phyloP scores from a whole-genome alignment of 139 green algal genomes.

The Raphidocelis subcapitata region DNA sequence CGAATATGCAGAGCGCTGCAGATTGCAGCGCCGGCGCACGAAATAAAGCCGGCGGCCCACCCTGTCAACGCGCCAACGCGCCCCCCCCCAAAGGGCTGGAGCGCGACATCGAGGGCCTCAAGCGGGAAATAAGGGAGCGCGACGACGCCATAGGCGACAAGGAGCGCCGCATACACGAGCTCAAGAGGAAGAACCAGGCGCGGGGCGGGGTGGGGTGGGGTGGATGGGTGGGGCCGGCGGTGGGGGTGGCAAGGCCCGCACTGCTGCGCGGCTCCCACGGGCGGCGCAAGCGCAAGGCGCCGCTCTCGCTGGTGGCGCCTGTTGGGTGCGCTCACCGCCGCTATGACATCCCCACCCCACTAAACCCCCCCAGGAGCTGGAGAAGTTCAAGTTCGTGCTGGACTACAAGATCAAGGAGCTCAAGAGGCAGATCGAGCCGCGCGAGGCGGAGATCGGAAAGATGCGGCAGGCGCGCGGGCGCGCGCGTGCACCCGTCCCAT shows the following conservation, averaged over 20 bases:
- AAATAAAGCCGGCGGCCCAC: too few relatives aligned
- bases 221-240: not conserved
- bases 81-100: slow-evolving; percentile 47
- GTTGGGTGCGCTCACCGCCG: too few relatives aligned
- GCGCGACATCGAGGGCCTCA: slow-evolving; percentile 81
- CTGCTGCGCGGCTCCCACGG: too few relatives aligned
- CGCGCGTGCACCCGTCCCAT: too few relatives aligned
- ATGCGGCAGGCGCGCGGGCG: slow-evolving; percentile 76
- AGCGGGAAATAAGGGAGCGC: slow-evolving; percentile 82
- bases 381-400: slow-evolving; percentile 97
- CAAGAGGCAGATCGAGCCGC: slow-evolving; percentile 86
- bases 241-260: too few relatives aligned
- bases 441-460: slow-evolving; percentile 77
- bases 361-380: slow-evolving; percentile 69
- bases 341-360: not conserved
- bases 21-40: too few relatives aligned
- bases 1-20: too few relatives aligned
- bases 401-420: slow-evolving; percentile 97
- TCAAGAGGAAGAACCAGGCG: slow-evolving; percentile 94
- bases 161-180: slow-evolving; percentile 90
- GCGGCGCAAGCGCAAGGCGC: too few relatives aligned
- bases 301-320: too few relatives aligned
- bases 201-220: not conserved
- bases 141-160: slow-evolving; percentile 94
- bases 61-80: too few relatives aligned